Base-by-base conservation (phyloP, 306 rosid species). In the Acacia crassicarpa region DNA sequence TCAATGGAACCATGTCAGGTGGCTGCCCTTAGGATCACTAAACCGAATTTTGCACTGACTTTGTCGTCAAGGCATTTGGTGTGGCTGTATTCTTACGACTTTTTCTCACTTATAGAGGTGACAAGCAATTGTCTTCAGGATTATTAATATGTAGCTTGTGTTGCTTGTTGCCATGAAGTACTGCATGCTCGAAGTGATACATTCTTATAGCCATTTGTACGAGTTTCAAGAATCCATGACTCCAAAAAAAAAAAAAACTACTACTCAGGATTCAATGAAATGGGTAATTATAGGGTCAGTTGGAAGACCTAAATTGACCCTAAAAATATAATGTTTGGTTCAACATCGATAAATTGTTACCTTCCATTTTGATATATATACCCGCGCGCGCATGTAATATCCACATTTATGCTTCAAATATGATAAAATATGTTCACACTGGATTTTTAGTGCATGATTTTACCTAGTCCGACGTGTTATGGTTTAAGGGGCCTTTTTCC, bases 1-100 rank as follows among this genome's bases (percentile, higher is more conserved):
- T 86, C 16, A 89, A 83, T 35, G 80, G 86, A 69, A 72, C 84
- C 59, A 19, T 72, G 25, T 48, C 88, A 12, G 87, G 67, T 69
- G 87, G 86, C 22, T 73, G 80, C 46, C 67, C 74, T 48, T 80
- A 72, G 83, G 65, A 32, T 5, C 45, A 17, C 46, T 59, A 10
- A 44, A 11, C 46, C 58, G 35, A 23, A 41, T 76, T 70, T 76
- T 78, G 76, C 10, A 48, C 74, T 46, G 35, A 45, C 40, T 17
- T 44, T 9, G 23, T 30, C 48, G 0, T 19, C 11, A 40, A 40
- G 69, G 43, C 72, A 19, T 25, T 30, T 77, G 38, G 40, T n/a
- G 9, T 41, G 48, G 62, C 32, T 11, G 62, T 45, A 27, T 15
- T 62, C 45, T 41, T 6, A 20, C 49, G 53, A 78, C 22, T 23